phyloP scores from a whole-genome alignment of 2,329 filamentous ascomycete genomes.

The Xylariaceae sp. region DNA sequence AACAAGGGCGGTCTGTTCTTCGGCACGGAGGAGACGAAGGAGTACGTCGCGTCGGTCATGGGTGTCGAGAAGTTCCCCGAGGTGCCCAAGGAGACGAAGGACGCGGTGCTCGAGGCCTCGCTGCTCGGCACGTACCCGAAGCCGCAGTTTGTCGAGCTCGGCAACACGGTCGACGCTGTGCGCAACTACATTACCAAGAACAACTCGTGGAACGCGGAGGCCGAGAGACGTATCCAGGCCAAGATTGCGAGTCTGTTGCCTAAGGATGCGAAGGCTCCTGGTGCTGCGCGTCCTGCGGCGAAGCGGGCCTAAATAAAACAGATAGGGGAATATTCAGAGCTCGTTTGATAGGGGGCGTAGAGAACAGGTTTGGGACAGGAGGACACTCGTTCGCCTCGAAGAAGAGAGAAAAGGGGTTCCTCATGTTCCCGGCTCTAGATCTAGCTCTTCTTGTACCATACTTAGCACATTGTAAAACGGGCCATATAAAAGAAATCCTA shows the following conservation, averaged over 20 bases:
- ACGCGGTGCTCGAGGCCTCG: slow-evolving; percentile 34
- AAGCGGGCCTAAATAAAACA: slow-evolving; percentile 11
- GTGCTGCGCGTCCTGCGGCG: neutral
- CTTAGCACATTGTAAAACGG: slow-evolving; percentile 15
- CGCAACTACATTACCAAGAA: slow-evolving; percentile 36
- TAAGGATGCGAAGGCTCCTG: neutral
- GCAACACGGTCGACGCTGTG: slow-evolving; percentile 30
- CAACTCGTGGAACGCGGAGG: slow-evolving; percentile 28
- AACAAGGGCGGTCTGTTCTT: slow-evolving; percentile 36
- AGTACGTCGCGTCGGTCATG: slow-evolving; percentile 23
- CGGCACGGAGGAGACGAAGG: slow-evolving; percentile 33
- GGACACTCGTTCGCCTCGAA: too few relatives aligned
- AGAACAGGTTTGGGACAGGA: too few relatives aligned
- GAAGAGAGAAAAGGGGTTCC: too few relatives aligned
- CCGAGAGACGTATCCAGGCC: slow-evolving; percentile 24
- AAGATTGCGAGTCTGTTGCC: slow-evolving; percentile 29
- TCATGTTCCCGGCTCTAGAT: neutral
- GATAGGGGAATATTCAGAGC: neutral
- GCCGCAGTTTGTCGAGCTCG: slow-evolving; percentile 28
- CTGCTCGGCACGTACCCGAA: slow-evolving; percentile 37
- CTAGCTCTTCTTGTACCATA: slow-evolving; percentile 19
- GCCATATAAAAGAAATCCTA: slow-evolving; percentile 13
- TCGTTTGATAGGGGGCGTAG: too few relatives aligned
- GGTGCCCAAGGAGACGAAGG: slow-evolving; percentile 19
- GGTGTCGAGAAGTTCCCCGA: slow-evolving; percentile 18